Conservation (phyloP, 352 stramenopile species). For the Pythium dissotocum region DNA sequence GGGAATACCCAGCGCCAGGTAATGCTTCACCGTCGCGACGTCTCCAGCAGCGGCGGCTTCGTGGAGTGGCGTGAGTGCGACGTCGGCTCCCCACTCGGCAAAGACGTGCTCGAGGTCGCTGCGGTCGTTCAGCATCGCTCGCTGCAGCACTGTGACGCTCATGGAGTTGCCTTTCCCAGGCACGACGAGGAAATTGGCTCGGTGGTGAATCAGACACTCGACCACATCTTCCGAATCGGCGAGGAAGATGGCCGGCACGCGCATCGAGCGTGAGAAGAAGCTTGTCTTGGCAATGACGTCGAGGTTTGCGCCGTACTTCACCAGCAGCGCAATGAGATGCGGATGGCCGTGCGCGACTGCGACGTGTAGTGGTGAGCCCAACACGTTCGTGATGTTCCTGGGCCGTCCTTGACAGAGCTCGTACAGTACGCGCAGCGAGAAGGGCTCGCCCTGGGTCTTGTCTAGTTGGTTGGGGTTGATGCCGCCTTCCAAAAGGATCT, state of each 20-base stretch:
- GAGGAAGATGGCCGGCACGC: constrained; percentile 71
- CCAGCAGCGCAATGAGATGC: constrained; percentile 59
- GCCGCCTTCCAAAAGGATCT: constrained; percentile 56
- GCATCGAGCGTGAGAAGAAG: constrained; percentile 67
- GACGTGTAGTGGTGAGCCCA: constrained; percentile 70
- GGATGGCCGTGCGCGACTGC: constrained; percentile 67
- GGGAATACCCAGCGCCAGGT: constrained; percentile 54
- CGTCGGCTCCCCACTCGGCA: constrained; percentile 74
- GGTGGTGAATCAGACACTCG: constrained; percentile 56
- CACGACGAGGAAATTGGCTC: constrained; percentile 72
- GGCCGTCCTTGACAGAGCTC: constrained; percentile 67
- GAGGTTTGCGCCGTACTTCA: constrained; percentile 56
- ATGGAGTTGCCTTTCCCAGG: constrained; percentile 58
- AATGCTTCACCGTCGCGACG: constrained; percentile 47
- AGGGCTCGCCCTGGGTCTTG: constrained; percentile 66
- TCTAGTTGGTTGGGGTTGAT: constrained; percentile 78
- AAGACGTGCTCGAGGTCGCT: constrained; percentile 56
- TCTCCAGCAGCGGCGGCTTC: constrained; percentile 63
- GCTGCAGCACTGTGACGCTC: constrained; percentile 75
- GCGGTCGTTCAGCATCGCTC: constrained; percentile 59
- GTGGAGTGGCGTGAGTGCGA: constrained; percentile 77
- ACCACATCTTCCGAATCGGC: constrained; percentile 74
- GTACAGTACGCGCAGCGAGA: constrained; percentile 64
- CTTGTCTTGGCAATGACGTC: constrained; percentile 63
- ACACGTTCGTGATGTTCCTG: constrained; percentile 63